A percentile compares a stretch with the other conserved stretches of the same genome.
Conservation (phyloP, 2,329 filamentous ascomycete genomes). For the Botrytis hyacinthi region DNA sequence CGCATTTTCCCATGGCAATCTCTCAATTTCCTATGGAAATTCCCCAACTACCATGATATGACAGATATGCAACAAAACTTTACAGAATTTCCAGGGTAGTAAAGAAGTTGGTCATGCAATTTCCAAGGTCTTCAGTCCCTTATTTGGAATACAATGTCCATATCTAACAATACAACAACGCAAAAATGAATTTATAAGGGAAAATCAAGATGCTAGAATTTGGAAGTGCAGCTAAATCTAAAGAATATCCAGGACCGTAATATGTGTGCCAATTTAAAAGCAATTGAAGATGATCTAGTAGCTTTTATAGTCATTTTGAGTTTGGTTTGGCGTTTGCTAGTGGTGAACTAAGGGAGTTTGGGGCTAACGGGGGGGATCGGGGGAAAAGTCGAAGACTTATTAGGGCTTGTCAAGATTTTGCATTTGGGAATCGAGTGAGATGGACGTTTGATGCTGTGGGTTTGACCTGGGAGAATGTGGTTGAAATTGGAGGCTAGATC, state of each 20-base stretch:
- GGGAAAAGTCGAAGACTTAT: background rate
- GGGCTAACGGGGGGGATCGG: too few species aligned
- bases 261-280: background rate
- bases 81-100: background rate
- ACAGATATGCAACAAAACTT: background rate
- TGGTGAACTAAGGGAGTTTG: background rate
- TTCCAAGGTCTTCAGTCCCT: background rate
- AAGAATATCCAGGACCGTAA: background rate
- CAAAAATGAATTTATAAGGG: background rate
- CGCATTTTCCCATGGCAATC: background rate
- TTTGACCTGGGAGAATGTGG: background rate
- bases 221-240: too few species aligned
- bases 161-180: background rate
- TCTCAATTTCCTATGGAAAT: background rate
- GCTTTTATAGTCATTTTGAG: background rate
- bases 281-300: background rate
- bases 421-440: background rate
- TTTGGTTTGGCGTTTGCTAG: background rate
- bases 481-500: background rate
- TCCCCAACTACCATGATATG: background rate
- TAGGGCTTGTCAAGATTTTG: background rate
- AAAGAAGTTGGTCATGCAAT: background rate
- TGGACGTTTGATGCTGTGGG: background rate
- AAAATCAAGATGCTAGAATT: background rate
- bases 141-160: background rate